Evolutionary conservation across 1,139 yeast genomes (phyloP).

Genomic region (Suhomyces maxii): DNA sequence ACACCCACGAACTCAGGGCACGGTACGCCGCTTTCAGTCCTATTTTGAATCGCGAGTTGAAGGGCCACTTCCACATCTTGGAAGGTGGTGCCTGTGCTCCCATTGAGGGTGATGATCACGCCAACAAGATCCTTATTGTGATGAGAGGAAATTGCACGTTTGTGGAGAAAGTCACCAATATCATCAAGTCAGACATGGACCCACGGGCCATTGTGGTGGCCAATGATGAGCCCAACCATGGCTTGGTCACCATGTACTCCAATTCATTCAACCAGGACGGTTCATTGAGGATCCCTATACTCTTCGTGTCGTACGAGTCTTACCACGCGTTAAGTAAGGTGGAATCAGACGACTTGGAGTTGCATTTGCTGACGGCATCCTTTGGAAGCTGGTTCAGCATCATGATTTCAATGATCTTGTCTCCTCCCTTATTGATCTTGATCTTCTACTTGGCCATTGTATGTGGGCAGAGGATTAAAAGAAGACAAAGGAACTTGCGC

Average conservation of each 20-base stretch:
- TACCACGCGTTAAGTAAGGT: slow-evolving; percentile 22
- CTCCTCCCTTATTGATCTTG: slow-evolving; percentile 45
- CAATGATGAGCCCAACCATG: slow-evolving; percentile 41
- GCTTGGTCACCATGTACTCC: slow-evolving; percentile 48
- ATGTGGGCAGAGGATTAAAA: slow-evolving; percentile 31
- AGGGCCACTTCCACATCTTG: slow-evolving; percentile 27
- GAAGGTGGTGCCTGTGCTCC: slow-evolving; percentile 33
- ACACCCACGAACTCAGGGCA: slow-evolving; percentile 30
- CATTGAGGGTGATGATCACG: slow-evolving; percentile 15
- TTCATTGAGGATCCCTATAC: slow-evolving; percentile 32
- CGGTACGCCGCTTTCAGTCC: slow-evolving; percentile 49
- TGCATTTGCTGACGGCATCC: slow-evolving; percentile 34
- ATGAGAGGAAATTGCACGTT: slow-evolving; percentile 47
- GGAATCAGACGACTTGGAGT: slow-evolving; percentile 12
- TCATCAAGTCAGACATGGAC: slow-evolving; percentile 28
- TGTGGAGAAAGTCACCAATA: slow-evolving; percentile 37
- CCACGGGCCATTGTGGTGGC: slow-evolving; percentile 42
- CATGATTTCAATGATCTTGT: slow-evolving; percentile 41
- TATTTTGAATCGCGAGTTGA: slow-evolving; percentile 26
- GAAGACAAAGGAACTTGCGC: slow-evolving; percentile 27
- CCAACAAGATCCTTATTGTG: slow-evolving; percentile 33
- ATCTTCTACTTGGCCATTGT: slow-evolving; percentile 36
- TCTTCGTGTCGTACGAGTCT: slow-evolving; percentile 43
- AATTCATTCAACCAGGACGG: slow-evolving; percentile 41
- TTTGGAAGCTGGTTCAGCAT: slow-evolving; percentile 44